Base-by-base conservation (phyloP, 2,329 filamentous ascomycete genomes). In the Cytospora paraplurivora region DNA sequence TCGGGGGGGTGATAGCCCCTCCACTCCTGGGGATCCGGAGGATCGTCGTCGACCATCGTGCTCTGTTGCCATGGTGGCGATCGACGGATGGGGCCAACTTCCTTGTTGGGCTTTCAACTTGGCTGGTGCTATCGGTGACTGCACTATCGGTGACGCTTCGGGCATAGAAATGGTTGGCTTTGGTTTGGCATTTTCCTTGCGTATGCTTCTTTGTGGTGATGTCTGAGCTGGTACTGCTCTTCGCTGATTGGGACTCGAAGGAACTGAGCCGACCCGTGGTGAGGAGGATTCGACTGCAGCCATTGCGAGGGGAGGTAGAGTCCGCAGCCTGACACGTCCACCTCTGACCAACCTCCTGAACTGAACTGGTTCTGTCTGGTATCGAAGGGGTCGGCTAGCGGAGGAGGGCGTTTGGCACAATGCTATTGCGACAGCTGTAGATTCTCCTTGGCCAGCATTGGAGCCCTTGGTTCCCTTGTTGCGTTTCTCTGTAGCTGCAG, bases 41-140 rank as follows among this genome's bases (percentile, higher is more conserved):
- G 44, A 52, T 17, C 33, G 49, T 54, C 37, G 63, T 27, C 50
- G 60, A 17, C 54, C 33, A n/a, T 66, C 64, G 10, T 66, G 56
- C 44, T 67, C 66, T 37, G 70, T 72, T 70, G 85, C 82, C 63
- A 87, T 81, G 67, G 80, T 78, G 35, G 76, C 82, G 68, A 82
- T 82, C 35, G 81, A 82, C 27, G 83, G 79, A 68, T 78, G 77
- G 21, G 77, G 76, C 81, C 81, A 85, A 70, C 81, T 78, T 50
- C 83, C 82, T 32, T 78, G 74, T 56, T 82, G 81, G 62, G 83
- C 80, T 69, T 82, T 85, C 60, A 86, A 78, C 63, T 76, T 79
- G 62, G 85, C 82, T 19, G 85, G 84, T 49, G 85, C 87, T 34
- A 81, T 76, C 35, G 85, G 84, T 17, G 79, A 78, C 57, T 82